Conservation (phyloP, 129 eudicot genomes). For the Escallonia rubra region DNA sequence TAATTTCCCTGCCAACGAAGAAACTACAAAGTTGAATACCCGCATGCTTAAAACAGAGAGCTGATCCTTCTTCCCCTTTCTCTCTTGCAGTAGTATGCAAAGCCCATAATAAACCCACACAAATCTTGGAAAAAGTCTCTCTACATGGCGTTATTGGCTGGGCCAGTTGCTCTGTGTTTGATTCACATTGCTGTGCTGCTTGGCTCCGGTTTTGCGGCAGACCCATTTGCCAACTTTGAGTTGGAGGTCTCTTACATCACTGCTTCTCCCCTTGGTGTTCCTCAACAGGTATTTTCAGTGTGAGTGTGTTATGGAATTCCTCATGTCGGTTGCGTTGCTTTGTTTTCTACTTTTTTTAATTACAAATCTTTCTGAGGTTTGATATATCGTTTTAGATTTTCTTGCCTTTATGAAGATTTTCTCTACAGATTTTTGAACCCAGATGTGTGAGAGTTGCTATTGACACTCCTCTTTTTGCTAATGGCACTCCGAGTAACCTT, state of each 20-base stretch:
- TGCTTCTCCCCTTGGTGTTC: constrained; percentile 91
- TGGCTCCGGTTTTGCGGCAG: constrained; percentile 45
- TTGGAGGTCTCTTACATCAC: constrained; percentile 71
- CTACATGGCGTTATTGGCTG: not conserved
- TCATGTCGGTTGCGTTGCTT: constrained; percentile 1
- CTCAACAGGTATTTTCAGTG: constrained; percentile 59
- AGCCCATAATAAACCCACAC: not conserved
- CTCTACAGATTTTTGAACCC: no score
- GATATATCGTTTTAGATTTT: no score
- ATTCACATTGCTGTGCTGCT: constrained; percentile 29
- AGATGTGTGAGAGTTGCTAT: no score
- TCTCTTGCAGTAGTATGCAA: not conserved
- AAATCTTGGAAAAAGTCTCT: not conserved
- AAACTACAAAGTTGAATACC: not conserved
- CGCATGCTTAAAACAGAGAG: not conserved
- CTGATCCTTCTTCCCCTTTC: not conserved
- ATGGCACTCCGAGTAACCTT: no score
- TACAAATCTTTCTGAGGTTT: no score
- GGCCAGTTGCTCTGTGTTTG: constrained; percentile 5
- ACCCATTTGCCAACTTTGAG: constrained; percentile 44
- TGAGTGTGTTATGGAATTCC: not conserved
- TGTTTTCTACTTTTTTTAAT: no score
- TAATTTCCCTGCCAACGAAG: not conserved
- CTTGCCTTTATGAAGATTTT: no score
- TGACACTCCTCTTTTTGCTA: no score